Evolutionary conservation across 805 yeast genomes (phyloP), one percentile per base, ranked within the genome.

Genomic region (Lachancea thermotolerans): DNA sequence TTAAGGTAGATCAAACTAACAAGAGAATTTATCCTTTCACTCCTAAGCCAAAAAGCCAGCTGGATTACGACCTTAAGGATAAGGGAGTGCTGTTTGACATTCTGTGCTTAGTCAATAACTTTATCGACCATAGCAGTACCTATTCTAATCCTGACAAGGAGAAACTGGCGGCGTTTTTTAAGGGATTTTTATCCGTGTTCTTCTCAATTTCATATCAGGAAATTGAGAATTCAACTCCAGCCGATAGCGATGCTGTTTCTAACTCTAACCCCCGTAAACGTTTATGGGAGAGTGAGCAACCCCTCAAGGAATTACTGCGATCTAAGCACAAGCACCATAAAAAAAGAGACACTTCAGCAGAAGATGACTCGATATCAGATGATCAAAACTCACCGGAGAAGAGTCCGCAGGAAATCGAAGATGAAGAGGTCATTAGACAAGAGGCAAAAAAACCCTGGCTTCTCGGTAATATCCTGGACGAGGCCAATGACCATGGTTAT

Each of bases 1-100:
- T 90, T 35, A 89, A 90, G 66, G 85, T 86, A 35, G 99, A 91
- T 59, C 96, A 88, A 64, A 77, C 75, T n/a, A 85, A 83, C 56
- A 90, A 88, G 66, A 75, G 95, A 59, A 69, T 86, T 48, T 89
- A 85, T 56, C 95, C 95, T 33, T 73, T 87, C 56, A 81, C 90
- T 42, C 95, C 96, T 3, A 79, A 78, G 53, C 91, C 96, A n/a
- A 84, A 83, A 60, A 80, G 81, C 31, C 83, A 80, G 55, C 70
- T 86, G 49, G 74, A 75, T 45, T 87, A 78, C 58, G 69, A 67
- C 25, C 79, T 89, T 52, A 64, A 69, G 9, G 96, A 91, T 59
- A 62, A 69, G 42, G 82, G 76, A 10, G 77, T 91, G 10, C 69
- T 93, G 39, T 73, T 72, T 59, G 99, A 93, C 66, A 78, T 90